Evolutionary conservation across 1,284 basidiomycete genomes (phyloP).

Genomic region (Ganoderma multipileum): DNA sequence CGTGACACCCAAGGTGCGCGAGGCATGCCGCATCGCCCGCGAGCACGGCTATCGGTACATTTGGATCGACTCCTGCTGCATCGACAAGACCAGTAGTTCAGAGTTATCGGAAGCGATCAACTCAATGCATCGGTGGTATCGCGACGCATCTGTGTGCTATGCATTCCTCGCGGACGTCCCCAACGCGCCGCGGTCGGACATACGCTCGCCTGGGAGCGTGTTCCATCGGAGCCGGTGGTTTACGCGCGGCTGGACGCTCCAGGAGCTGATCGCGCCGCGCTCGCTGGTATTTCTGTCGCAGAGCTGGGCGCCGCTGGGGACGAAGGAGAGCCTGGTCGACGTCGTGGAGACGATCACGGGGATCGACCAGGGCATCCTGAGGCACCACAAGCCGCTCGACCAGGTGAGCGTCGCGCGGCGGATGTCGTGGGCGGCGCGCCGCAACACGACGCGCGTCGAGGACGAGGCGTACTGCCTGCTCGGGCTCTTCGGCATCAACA

Average conservation of each 20-base stretch:
- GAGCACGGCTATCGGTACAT: neutral
- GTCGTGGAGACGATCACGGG: slow-evolving; percentile 5
- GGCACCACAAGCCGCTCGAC: neutral
- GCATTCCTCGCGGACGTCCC: neutral
- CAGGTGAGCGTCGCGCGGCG: slow-evolving; percentile 7
- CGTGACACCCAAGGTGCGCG: neutral
- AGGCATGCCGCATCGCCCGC: neutral
- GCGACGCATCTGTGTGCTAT: neutral
- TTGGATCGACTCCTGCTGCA: neutral
- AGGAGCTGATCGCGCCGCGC: neutral
- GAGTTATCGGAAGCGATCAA: slow-evolving; percentile 1
- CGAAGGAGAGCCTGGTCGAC: slow-evolving; percentile 1
- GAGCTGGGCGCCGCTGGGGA: slow-evolving; percentile 1
- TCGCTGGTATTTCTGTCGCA: slow-evolving; percentile 8
- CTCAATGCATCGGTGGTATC: neutral
- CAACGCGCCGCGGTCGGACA: neutral
- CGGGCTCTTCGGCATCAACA: slow-evolving; percentile 13
- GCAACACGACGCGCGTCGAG: neutral
- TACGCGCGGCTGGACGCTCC: neutral
- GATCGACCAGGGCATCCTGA: neutral
- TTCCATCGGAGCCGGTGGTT: slow-evolving; percentile 1
- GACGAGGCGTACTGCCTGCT: slow-evolving; percentile 12
- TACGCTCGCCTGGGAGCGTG: neutral
- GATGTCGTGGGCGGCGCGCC: slow-evolving; percentile 10
- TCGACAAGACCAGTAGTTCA: neutral